Conservation (phyloP, 2,329 filamentous ascomycete genomes). For the Beauveria scarabaeidicola region DNA sequence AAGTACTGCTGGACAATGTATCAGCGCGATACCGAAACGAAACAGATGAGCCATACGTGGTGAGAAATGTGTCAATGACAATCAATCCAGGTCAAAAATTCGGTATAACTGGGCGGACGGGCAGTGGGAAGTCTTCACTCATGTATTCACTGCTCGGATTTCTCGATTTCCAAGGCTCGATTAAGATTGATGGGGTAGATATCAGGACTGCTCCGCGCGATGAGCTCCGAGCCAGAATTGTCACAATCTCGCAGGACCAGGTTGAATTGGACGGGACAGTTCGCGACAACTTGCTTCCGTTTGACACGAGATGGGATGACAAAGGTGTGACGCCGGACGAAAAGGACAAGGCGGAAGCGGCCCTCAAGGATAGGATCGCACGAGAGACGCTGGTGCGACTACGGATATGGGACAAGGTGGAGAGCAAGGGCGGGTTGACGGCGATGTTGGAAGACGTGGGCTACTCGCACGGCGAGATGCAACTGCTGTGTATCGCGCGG, state of each 20-base stretch:
- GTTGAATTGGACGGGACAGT: constrained; percentile 11
- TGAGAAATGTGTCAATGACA: background rate
- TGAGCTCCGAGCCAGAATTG: background rate
- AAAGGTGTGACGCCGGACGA: background rate
- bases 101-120: background rate
- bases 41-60: background rate
- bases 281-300: background rate
- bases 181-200: background rate
- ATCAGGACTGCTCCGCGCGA: background rate
- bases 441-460: background rate
- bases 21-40: background rate
- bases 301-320: background rate
- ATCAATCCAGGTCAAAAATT: background rate
- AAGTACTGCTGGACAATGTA: background rate
- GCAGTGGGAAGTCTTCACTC: constrained; percentile 3
- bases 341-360: background rate
- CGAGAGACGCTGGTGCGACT: background rate
- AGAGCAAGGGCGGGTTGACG: background rate
- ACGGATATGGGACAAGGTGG: background rate
- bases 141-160: background rate
- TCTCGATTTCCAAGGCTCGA: background rate
- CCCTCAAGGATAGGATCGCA: background rate
- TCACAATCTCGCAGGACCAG: constrained; percentile 17
- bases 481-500: constrained; percentile 3
- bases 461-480: constrained; percentile 6